Conservation (phyloP, 768 basidiomycete genomes). For the Sporobolomyces roseus region DNA sequence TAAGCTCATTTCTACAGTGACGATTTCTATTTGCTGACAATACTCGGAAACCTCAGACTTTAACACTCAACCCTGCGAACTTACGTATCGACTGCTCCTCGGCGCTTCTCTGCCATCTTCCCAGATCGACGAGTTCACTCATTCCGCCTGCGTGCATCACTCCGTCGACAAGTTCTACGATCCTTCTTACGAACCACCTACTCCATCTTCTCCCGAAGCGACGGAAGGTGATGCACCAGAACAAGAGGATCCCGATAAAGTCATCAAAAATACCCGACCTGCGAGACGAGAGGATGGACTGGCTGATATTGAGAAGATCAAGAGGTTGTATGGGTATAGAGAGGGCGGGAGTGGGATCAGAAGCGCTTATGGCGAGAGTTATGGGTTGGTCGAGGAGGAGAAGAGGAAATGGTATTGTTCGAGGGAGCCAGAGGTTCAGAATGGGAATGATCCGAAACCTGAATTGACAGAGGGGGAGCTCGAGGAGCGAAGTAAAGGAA, state of each 20-base stretch:
- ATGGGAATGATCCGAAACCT: constrained; percentile 45
- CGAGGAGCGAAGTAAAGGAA: constrained; percentile 52
- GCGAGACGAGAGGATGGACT: constrained; percentile 65
- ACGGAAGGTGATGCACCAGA: constrained; percentile 46
- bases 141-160: constrained; percentile 34
- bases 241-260: constrained; percentile 61
- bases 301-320: constrained; percentile 60
- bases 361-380: constrained; percentile 37
- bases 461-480: constrained; percentile 59
- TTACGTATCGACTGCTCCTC: constrained; percentile 72
- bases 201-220: constrained; percentile 22
- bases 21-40: not conserved
- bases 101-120: constrained; percentile 54
- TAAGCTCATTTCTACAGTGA: constrained; percentile 47
- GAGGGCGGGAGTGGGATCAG: not conserved
- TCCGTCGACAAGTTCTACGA: constrained; percentile 38
- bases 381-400: constrained; percentile 42
- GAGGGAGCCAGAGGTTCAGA: constrained; percentile 29
- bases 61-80: constrained; percentile 78
- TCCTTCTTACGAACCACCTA: constrained; percentile 22
- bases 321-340: constrained; percentile 50
- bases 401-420: constrained; percentile 26
- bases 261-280: constrained; percentile 69
- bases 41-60: constrained; percentile 60
- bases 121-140: constrained; percentile 51